phyloP scores from a whole-genome alignment of 345 rosid genomes.

The Xanthoceras sorbifolium region DNA sequence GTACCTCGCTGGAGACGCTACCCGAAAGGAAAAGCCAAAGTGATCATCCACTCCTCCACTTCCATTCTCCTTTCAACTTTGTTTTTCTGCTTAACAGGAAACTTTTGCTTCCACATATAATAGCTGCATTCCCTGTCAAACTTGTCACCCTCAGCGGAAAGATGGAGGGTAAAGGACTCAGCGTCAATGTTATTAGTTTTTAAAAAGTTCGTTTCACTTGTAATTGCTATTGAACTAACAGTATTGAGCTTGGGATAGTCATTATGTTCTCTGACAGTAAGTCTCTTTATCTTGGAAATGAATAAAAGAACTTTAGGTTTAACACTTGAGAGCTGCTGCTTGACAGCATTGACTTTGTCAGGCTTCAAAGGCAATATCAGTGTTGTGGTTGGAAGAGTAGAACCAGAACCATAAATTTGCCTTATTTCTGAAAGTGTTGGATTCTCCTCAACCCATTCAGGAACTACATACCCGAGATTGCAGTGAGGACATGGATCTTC shows the following conservation, averaged over 20 bases:
- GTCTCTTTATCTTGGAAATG: slow-evolving; percentile 59
- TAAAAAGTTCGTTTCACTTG: slow-evolving; percentile 48
- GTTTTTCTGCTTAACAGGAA: slow-evolving; percentile 55
- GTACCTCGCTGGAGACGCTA: slow-evolving; percentile 56
- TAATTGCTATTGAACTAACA: slow-evolving; percentile 51
- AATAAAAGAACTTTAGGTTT: slow-evolving; percentile 72
- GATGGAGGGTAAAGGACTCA: slow-evolving; percentile 59
- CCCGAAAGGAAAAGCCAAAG: slow-evolving; percentile 68
- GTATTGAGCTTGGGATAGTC: slow-evolving; percentile 44
- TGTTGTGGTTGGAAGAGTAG: slow-evolving; percentile 58
- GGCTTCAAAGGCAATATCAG: slow-evolving; percentile 63
- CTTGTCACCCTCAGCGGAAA: slow-evolving; percentile 38
- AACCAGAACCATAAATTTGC: slow-evolving; percentile 47
- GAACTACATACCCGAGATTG: slow-evolving; percentile 68
- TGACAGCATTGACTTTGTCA: slow-evolving; percentile 66
- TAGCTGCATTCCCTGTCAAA: slow-evolving; percentile 50
- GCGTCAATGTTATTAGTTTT: slow-evolving; percentile 75
- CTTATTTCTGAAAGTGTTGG: slow-evolving; percentile 49
- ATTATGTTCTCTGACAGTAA: slow-evolving; percentile 63
- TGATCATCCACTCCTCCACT: slow-evolving; percentile 66
- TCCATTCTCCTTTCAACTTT: slow-evolving; percentile 67
- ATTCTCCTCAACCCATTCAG: slow-evolving; percentile 73
- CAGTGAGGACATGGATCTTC: slow-evolving; percentile 67
- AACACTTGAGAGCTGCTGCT: slow-evolving; percentile 61
- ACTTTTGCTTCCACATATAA: slow-evolving; percentile 73